Percentiles rank a stretch among this genome's conserved stretches.
phyloP scores from a whole-genome alignment of 2,329 filamentous ascomycete genomes.

The Diaporthe amygdali region DNA sequence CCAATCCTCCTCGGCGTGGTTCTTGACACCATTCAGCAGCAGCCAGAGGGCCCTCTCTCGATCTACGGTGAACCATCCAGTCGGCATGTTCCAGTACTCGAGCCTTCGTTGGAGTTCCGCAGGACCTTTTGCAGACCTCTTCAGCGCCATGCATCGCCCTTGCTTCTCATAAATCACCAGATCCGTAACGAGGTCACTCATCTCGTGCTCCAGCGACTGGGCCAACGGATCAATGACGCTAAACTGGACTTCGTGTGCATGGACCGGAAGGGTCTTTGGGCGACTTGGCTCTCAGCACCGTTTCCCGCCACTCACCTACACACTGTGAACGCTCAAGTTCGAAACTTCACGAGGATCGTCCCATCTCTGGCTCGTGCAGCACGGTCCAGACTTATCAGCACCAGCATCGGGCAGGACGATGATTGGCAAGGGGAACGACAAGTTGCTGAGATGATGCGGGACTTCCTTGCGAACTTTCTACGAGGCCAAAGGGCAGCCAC shows the following conservation, averaged over 20 bases:
- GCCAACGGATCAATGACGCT: not conserved
- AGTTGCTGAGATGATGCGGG: not conserved
- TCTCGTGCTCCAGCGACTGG: not conserved
- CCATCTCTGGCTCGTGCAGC: no score
- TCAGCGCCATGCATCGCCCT: not conserved
- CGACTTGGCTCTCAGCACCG: not conserved
- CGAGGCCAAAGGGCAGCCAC: rapidly evolving
- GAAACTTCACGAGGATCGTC: not conserved
- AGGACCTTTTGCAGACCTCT: not conserved
- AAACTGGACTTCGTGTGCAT: not conserved
- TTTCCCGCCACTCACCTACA: not conserved
- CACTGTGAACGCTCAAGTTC: not conserved
- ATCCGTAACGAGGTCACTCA: not conserved
- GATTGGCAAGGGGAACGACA: not conserved
- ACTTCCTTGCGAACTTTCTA: not conserved
- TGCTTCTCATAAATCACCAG: not conserved
- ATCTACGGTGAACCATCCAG: no score
- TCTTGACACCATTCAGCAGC: not conserved
- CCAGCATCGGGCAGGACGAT: not conserved
- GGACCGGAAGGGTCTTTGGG: rapidly evolving
- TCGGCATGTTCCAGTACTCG: no score
- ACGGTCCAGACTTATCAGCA: no score
- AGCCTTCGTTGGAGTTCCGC: no score
- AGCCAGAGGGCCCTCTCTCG: no score
- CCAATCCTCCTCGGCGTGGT: not conserved